Evolutionary conservation across 805 yeast species (phyloP), one percentile per base, ranked within the genome.

Genomic region (Hemisphaericaspora nanyangensis): DNA sequence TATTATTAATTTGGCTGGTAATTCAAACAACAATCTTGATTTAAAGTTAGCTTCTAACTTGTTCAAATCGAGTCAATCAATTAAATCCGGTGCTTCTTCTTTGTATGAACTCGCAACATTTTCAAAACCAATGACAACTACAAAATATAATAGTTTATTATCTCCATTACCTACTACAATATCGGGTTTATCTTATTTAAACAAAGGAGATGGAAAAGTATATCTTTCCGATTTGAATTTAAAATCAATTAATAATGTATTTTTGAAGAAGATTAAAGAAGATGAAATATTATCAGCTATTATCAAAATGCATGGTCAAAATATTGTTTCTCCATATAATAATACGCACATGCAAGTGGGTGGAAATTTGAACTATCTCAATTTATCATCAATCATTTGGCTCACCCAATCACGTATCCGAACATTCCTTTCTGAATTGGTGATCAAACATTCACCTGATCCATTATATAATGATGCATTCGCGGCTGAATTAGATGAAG

Each of bases 311-410:
- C 68, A 60, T 37, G 49, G 56, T 6, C 42, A 38, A 13, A 46
- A 40, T 18, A n/a, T n/a, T n/a, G 35, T 29, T 17, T 39, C 35
- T 18, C 33, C 22, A 22, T 34, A 31, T 24, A 26, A 29, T 24
- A 29, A 38, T 20, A 24, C 12, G 10, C 18, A 24, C n/a, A 32
- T 36, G 6, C 39, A 41, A 18, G 27, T 38, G 13, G 35, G 41
- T 5, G 44, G 43, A 24, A 55, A 51, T 32, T 53, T 78, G 40
- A 57, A 42, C 44, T 63, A 56, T 35, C 57, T 72, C 46, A 66
- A 68, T 42, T 55, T 73, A 48, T 59, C 65, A 17, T 72, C 72
- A 7, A 68, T 68, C 57, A 68, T 71, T 38, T 77, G 77, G 80
- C 54, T 70, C 28, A 69, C 60, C 50, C 72, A 62, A 49, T 66